Conservation (phyloP, 73 alveolate species). For the Effrenium voratum region DNA sequence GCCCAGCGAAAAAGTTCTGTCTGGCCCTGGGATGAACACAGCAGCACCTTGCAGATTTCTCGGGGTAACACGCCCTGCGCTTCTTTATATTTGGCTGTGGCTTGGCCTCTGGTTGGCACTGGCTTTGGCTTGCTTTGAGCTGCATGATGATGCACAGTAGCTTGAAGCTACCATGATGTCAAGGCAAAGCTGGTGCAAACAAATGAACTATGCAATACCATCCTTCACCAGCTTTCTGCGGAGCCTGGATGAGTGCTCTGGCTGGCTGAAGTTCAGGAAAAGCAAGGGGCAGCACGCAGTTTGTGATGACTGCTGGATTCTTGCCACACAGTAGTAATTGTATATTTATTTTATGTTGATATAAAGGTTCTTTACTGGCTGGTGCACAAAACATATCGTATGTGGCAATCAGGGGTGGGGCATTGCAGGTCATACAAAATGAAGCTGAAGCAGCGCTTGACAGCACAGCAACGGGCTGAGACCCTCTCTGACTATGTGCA, state of each 20-base stretch:
- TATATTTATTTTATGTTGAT: not conserved
- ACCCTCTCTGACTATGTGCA: not conserved
- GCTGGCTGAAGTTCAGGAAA: not conserved
- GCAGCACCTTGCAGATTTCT: too few species aligned
- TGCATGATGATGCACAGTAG: too few species aligned
- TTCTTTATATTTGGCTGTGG: too few species aligned
- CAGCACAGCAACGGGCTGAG: not conserved
- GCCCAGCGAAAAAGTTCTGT: too few species aligned
- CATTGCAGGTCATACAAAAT: slow-evolving; percentile 1
- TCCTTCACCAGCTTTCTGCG: not conserved
- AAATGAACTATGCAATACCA: not conserved
- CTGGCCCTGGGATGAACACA: too few species aligned
- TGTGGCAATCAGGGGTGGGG: too few species aligned
- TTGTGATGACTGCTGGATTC: slow-evolving; percentile 14
- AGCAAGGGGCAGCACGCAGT: not conserved
- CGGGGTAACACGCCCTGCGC: too few species aligned
- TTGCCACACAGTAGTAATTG: too few species aligned
- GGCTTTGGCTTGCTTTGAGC: too few species aligned
- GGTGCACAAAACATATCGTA: too few species aligned
- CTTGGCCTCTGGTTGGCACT: too few species aligned
- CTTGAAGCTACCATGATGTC: too few species aligned
- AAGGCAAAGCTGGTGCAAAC: not conserved
- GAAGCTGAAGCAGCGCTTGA: not conserved
- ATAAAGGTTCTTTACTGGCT: not conserved
- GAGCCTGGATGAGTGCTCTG: not conserved